A percentile compares a stretch with the other conserved stretches of the same genome.
These are phyloP conservation scores for Microdochium bolleyi DNA, from an alignment of 2,329 filamentous ascomycete species.

Conservation along the genomic window DNA sequence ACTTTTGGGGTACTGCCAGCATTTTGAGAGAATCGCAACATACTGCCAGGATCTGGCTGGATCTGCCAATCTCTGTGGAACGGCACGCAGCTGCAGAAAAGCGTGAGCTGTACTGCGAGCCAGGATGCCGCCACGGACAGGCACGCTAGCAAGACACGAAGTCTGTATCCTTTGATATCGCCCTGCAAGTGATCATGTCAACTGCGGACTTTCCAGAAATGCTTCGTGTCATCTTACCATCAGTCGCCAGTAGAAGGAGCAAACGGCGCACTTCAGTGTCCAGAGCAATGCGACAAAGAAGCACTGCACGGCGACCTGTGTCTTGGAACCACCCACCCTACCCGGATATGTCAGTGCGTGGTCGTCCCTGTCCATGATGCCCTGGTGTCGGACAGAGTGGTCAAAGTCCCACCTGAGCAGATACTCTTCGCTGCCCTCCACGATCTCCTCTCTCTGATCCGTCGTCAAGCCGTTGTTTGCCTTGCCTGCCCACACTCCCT, in stretches of 20 bases:
- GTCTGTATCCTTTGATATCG: constrained; percentile 1
- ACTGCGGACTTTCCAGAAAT: background rate
- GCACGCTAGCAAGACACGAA: constrained; percentile 3
- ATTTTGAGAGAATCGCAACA: background rate
- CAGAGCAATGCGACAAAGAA: constrained; percentile 5
- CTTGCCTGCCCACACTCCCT: constrained; percentile 1
- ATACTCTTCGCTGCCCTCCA: background rate
- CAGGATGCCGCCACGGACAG: constrained; percentile 4
- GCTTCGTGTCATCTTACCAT: constrained; percentile 2
- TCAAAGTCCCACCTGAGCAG: background rate
- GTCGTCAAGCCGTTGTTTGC: constrained; percentile 3
- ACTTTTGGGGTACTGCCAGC: background rate
- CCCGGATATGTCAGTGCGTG: background rate
- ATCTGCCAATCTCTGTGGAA: constrained; percentile 9
- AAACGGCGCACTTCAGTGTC: constrained; percentile 6
- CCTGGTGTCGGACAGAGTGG: no score
- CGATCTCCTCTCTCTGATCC: background rate
- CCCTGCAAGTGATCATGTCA: background rate
- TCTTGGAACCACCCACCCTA: constrained; percentile 6
- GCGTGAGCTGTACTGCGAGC: constrained; percentile 3
- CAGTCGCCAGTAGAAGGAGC: constrained; percentile 5
- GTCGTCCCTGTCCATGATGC: no score
- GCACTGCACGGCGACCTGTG: constrained; percentile 5
- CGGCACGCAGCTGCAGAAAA: constrained; percentile 4
- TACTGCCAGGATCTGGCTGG: constrained; percentile 8